Evolutionary conservation across 169 alveolate species (phyloP).

Genomic region (Eimeria maxima): DNA sequence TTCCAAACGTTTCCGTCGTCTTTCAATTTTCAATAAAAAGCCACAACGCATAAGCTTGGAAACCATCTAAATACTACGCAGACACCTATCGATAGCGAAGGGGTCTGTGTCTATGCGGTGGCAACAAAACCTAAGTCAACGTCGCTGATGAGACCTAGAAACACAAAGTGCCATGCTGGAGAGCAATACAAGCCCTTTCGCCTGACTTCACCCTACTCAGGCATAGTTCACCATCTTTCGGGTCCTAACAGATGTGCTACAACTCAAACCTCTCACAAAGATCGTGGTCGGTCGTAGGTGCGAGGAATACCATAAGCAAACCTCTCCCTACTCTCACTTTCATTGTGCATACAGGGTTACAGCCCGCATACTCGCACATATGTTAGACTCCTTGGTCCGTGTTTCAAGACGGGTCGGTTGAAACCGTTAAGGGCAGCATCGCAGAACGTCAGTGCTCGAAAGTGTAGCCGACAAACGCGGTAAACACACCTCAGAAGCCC

Average conservation of each 20-base stretch:
- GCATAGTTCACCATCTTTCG: no score
- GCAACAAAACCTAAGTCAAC: neutral
- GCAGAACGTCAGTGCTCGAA: neutral
- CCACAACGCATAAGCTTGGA: neutral
- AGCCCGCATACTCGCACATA: constrained; percentile 88
- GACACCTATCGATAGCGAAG: neutral
- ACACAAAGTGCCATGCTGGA: neutral
- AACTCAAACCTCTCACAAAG: neutral
- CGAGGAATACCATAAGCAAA: neutral
- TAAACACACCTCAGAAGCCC: constrained; percentile 9
- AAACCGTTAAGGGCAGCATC: constrained; percentile 5
- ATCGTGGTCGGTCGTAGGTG: constrained; percentile 13
- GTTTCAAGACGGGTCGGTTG: constrained; percentile 94
- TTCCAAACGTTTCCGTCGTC: neutral
- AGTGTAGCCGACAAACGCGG: neutral
- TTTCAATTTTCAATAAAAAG: neutral
- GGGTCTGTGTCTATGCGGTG: neutral
- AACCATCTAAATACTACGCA: neutral
- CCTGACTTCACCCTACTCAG: no score
- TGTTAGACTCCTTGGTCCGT: constrained; percentile 98
- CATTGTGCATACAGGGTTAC: constrained; percentile 64
- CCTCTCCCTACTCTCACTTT: constrained; percentile 55
- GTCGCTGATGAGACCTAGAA: neutral
- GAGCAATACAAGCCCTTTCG: neutral
- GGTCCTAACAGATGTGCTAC: no score